Evolutionary conservation across 2,329 filamentous ascomycete genomes (phyloP).

Genomic region (Ophiostoma ips): DNA sequence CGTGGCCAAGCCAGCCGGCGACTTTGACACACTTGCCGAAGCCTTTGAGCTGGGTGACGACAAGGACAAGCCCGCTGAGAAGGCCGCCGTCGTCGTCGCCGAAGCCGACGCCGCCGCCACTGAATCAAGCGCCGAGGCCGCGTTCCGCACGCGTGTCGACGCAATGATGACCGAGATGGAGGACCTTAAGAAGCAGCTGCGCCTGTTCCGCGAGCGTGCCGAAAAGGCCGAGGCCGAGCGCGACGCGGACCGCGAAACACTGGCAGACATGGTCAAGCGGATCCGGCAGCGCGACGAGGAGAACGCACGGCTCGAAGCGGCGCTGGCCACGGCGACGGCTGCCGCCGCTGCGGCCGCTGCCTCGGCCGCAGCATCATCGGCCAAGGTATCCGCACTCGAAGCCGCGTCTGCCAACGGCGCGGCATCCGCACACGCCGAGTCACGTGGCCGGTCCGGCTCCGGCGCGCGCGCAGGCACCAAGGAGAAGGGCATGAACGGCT

Average conservation of each 20-base stretch:
- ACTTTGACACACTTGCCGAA: not conserved
- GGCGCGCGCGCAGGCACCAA: not conserved
- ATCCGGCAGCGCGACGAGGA: conserved; percentile 55
- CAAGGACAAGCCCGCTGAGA: not conserved
- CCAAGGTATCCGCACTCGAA: conserved; percentile 12
- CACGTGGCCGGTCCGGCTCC: not conserved
- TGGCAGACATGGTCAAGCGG: conserved; percentile 78
- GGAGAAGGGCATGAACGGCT: not conserved
- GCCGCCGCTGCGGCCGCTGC: conserved; percentile 16
- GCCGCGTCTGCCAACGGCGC: not conserved
- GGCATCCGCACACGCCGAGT: not conserved
- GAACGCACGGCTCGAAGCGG: conserved; percentile 29
- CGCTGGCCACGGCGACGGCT: conserved; percentile 23
- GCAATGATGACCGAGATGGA: conserved; percentile 67
- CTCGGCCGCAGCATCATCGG: not conserved
- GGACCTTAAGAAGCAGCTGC: conserved; percentile 66
- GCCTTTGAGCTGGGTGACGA: not conserved
- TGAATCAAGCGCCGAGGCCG: not conserved
- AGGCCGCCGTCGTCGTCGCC: not conserved
- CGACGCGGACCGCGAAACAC: conserved; percentile 53
- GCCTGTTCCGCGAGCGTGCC: conserved; percentile 61
- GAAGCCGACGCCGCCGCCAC: not conserved
- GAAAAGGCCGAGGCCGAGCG: conserved; percentile 70
- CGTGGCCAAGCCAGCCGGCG: conserved; percentile 17
- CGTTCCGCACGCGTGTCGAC: conserved; percentile 58